Evolutionary conservation across 2,329 filamentous ascomycete genomes (phyloP), one percentile per base, ranked within the genome.

Genomic region (Penicillium oxalicum): DNA sequence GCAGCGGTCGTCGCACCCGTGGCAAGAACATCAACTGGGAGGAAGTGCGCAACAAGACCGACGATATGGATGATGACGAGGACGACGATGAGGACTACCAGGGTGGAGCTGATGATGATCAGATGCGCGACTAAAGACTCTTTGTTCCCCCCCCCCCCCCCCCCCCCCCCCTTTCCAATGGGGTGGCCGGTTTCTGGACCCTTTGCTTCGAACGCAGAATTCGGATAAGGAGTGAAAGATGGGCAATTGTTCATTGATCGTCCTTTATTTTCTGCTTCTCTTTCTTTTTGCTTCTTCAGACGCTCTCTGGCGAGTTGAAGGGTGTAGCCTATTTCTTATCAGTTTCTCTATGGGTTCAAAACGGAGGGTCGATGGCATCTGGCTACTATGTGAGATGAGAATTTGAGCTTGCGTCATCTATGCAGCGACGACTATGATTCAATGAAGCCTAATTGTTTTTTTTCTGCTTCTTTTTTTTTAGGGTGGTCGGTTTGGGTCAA

Each of bases 1-100:
- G 74, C 50, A 80, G 78, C 56, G 85, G 85, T 55, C 82, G 84
- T 62, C 91, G 93, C 71, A 97, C 91, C 55, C 91, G 91, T 65
- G 91, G 91, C 66, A 88, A 88, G 71, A 80, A 84, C 65, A 96
- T 97, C 68, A 88, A 97, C 78, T 97, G 88, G 73, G 86, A 87
- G 63, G 90, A 95, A 76, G 91, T 91, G 18, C 89, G 88, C 26
- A 79, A 87, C 71, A 83, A 87, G 28, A 88, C 90, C 39, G 82
- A 80, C 25, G 74, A 78, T 35, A 79, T 80, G 67, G 73, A 77
- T 32, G 78, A 79, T 46, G 82, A 84, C 52, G 85, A 87, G 55
- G 72, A 71, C 53, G 67, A 69, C 43, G 56, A 65, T 28, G 67
- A 71, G 36, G 66, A 69, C 27, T 55, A 51, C 44, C 18, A 58